A percentile compares a stretch with the other conserved stretches of the same genome.
These are phyloP conservation scores for Colletotrichum sp. DNA, from an alignment of 2,329 filamentous ascomycete species.

Conservation along the genomic window DNA sequence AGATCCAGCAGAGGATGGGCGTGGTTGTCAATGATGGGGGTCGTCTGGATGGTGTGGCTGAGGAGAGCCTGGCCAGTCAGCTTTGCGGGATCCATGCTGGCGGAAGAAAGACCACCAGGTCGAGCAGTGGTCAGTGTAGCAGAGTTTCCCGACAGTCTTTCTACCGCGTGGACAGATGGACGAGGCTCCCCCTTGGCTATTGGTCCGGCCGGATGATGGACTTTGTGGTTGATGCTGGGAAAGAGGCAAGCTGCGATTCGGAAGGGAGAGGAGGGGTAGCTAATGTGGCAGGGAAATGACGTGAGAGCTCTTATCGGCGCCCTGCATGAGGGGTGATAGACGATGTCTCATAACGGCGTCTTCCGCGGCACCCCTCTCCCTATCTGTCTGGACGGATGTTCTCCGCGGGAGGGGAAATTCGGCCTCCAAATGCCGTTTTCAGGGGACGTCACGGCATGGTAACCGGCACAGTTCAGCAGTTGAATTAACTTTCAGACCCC, in stretches of 20 bases:
- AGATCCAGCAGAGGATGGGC: constrained; percentile 71
- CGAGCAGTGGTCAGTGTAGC: not conserved
- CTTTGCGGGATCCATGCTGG: constrained; percentile 21
- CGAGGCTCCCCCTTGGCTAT: not conserved
- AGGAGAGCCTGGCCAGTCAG: constrained; percentile 28
- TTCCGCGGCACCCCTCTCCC: not conserved
- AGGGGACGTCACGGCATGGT: not conserved
- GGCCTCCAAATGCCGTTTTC: not conserved
- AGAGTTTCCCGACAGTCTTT: not conserved
- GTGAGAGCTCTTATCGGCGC: constrained; percentile 17
- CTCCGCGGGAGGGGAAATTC: not conserved
- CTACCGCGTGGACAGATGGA: not conserved
- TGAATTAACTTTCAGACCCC: not conserved
- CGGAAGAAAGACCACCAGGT: constrained; percentile 7
- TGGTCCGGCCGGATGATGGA: not conserved
- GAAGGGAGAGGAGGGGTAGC: constrained; percentile 2
- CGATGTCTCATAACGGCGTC: constrained; percentile 1
- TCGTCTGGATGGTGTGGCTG: constrained; percentile 49
- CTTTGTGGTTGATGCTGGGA: not conserved
- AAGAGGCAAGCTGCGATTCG: not conserved
- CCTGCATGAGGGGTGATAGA: not conserved
- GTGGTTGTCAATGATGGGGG: constrained; percentile 76
- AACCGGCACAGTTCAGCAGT: not conserved
- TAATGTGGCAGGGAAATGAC: constrained; percentile 4
- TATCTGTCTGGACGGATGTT: not conserved